These are phyloP conservation scores for Leccinum olivaceopallidum DNA, from an alignment of 768 basidiomycete genomes.

Conservation along the genomic window DNA sequence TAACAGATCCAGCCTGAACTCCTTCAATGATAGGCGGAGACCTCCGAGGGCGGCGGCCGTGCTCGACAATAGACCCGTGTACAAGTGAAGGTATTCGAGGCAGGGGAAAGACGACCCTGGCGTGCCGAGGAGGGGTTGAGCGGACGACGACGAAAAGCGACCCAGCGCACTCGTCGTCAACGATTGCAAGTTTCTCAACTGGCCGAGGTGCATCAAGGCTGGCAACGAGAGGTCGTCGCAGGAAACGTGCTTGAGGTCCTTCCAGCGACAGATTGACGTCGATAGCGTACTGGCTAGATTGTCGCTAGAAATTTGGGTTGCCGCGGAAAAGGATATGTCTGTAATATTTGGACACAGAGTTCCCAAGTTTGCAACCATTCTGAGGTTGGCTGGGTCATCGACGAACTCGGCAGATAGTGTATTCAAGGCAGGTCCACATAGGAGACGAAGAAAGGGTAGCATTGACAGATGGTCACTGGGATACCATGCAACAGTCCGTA, in stretches of 20 bases:
- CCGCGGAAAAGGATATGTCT: conserved; percentile 18
- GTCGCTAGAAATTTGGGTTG: conserved; percentile 7
- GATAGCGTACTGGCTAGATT: conserved; percentile 18
- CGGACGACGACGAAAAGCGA: conserved; percentile 11
- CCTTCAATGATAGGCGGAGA: conserved; percentile 14
- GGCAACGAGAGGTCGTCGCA: conserved; percentile 23
- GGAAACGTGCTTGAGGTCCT: conserved; percentile 16
- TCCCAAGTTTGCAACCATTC: conserved; percentile 15
- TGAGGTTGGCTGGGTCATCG: conserved; percentile 17
- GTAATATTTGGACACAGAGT: conserved; percentile 20
- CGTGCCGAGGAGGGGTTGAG: neutral
- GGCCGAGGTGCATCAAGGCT: conserved; percentile 22
- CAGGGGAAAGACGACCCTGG: conserved; percentile 6
- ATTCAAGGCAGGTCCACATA: conserved; percentile 25
- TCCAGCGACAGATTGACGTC: conserved; percentile 22
- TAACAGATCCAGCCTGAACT: conserved; percentile 26
- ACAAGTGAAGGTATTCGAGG: conserved; percentile 22
- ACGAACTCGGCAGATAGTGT: conserved; percentile 22
- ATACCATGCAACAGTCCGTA: conserved; percentile 25
- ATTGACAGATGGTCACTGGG: conserved; percentile 20
- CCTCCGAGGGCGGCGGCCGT: conserved; percentile 6
- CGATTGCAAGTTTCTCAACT: conserved; percentile 13
- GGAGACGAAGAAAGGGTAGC: conserved; percentile 23
- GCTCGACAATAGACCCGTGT: conserved; percentile 16
- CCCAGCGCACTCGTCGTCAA: conserved; percentile 16